Percentiles rank a stretch among this genome's conserved stretches.
These are phyloP conservation scores for Remersonia thermophila DNA, from an alignment of 2,329 filamentous ascomycete genomes.

Conservation along the genomic window DNA sequence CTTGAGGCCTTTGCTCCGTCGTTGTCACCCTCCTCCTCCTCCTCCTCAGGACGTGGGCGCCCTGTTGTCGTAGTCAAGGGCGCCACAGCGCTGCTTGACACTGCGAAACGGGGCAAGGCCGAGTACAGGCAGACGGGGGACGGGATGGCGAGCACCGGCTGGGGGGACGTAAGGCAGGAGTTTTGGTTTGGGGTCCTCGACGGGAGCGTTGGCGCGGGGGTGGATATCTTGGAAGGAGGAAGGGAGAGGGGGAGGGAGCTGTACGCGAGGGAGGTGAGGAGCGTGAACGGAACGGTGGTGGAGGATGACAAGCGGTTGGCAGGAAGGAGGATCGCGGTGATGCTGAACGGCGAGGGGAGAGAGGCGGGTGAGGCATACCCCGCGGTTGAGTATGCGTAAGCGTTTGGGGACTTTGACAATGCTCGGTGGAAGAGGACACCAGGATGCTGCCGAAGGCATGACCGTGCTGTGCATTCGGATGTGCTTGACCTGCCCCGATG, in stretches of 20 bases:
- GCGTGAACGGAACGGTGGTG: constrained; percentile 40
- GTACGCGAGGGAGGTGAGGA: constrained; percentile 45
- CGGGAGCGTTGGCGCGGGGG: too few species aligned
- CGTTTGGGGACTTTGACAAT: too few species aligned
- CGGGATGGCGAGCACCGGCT: constrained; percentile 35
- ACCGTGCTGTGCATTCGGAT: too few species aligned
- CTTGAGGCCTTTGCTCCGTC: constrained; percentile 41
- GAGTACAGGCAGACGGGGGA: constrained; percentile 37
- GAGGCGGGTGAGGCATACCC: too few species aligned
- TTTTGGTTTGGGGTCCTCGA: constrained; percentile 36
- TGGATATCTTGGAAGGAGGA: constrained; percentile 9
- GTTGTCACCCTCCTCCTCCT: too few species aligned
- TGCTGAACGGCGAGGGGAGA: too few species aligned
- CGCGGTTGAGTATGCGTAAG: too few species aligned
- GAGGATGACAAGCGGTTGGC: constrained; percentile 32
- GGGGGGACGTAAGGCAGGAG: constrained; percentile 43
- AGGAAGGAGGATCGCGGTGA: constrained; percentile 10
- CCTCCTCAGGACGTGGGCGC: too few species aligned
- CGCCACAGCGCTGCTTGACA: constrained; percentile 31
- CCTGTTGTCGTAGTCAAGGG: constrained; percentile 1
- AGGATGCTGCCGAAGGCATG: too few species aligned
- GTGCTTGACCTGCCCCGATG: too few species aligned
- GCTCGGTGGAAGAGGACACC: too few species aligned
- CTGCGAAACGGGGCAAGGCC: constrained; percentile 46
- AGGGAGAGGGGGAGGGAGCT: constrained; percentile 27